These are phyloP conservation scores for Notholithocarpus densiflorus DNA, from an alignment of 306 rosid genomes.

Conservation along the genomic window DNA sequence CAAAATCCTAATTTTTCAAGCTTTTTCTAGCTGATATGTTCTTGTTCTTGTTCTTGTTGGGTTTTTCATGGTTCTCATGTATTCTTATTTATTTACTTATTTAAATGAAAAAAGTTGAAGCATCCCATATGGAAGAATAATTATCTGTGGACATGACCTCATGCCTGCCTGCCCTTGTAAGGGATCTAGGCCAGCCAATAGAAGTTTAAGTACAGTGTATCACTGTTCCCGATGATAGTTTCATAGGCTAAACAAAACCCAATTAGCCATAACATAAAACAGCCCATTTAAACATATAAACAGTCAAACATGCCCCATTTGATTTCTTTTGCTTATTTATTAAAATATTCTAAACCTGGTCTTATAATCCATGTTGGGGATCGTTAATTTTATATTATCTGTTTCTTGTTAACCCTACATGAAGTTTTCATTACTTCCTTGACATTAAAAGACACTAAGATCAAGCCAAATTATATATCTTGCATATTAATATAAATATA, in stretches of 20 bases:
- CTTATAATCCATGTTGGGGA: constrained; percentile 10
- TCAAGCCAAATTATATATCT: background rate
- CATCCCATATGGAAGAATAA: constrained; percentile 10
- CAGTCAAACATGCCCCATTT: constrained; percentile 19
- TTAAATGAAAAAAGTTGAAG: background rate
- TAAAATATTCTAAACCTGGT: constrained; percentile 15
- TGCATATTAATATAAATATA: background rate
- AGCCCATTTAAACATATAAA: background rate
- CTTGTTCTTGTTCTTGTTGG: background rate
- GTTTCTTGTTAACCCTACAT: constrained; percentile 28
- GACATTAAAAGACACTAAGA: constrained; percentile 7
- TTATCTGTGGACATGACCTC: constrained; percentile 3
- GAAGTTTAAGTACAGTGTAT: background rate
- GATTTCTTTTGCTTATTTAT: constrained; percentile 16
- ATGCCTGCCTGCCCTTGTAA: constrained; percentile 10
- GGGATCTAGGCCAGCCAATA: constrained; percentile 21
- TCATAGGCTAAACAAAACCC: constrained; percentile 15
- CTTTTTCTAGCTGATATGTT: background rate
- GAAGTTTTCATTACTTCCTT: constrained; percentile 13
- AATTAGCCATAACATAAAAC: background rate
- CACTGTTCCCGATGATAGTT: constrained; percentile 4
- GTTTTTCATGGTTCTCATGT: background rate
- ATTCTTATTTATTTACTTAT: background rate
- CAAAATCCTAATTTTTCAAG: background rate
- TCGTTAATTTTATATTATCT: constrained; percentile 19